These are phyloP conservation scores for Erodium chrysanthum DNA, from an alignment of 441 rosid species.

Conservation along the genomic window DNA sequence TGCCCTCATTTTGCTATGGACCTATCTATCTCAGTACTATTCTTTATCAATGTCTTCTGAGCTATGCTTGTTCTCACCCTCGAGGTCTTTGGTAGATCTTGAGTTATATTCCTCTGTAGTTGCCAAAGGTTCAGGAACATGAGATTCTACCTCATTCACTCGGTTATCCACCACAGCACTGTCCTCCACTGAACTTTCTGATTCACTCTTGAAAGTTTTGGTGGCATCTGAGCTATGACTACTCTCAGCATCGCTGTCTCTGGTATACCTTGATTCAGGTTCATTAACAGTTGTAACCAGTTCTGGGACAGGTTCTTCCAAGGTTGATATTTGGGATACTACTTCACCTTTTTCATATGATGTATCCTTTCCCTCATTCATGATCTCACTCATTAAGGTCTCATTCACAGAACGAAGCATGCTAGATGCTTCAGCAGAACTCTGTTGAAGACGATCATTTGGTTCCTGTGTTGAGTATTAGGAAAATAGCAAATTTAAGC, in stretches of 20 bases:
- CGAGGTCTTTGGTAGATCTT: background rate
- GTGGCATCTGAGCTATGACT: conserved; percentile 2
- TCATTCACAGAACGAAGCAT: conserved; percentile 3
- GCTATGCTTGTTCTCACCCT: conserved; percentile 1
- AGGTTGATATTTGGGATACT: conserved; percentile 3
- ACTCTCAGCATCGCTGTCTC: background rate
- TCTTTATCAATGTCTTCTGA: background rate
- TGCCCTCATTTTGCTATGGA: background rate
- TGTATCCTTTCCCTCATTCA: conserved; percentile 11
- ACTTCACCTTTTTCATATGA: conserved; percentile 12
- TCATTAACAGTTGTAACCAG: conserved; percentile 1
- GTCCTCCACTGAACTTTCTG: background rate
- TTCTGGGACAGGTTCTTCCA: background rate
- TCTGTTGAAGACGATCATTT: conserved; percentile 17
- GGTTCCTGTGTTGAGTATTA: conserved; percentile 18
- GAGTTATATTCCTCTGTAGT: background rate
- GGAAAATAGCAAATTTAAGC: background rate
- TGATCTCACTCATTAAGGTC: conserved; percentile 2
- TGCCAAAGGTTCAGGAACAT: background rate
- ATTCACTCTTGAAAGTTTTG: background rate
- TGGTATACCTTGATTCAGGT: background rate
- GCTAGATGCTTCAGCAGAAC: conserved; percentile 13
- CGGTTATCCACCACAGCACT: background rate
- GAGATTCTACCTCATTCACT: background rate
- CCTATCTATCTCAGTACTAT: background rate